phyloP scores from a whole-genome alignment of 1,139 yeast genomes.

The Taiozyma sp. region DNA sequence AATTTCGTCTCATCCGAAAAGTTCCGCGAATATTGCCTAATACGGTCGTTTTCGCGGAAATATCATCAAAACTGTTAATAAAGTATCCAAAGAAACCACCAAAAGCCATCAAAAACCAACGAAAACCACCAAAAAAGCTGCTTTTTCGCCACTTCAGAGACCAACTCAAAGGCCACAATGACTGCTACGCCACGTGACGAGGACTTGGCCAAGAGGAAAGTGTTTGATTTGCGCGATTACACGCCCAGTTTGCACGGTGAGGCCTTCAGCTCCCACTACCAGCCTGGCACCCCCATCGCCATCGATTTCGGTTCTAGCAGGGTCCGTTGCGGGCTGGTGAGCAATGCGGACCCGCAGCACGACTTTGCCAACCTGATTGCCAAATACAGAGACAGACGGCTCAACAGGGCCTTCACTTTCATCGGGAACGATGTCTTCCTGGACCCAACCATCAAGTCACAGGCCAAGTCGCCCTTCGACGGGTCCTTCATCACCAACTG shows the following conservation, averaged over 20 bases:
- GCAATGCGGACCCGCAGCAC: slow-evolving; percentile 49
- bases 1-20: too few relatives aligned
- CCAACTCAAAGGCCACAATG: background rate
- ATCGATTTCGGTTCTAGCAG: slow-evolving; percentile 72
- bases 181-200: slow-evolving; percentile 15
- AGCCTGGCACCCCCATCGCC: slow-evolving; percentile 66
- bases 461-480: slow-evolving; percentile 79
- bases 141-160: background rate
- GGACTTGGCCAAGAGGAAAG: slow-evolving; percentile 5
- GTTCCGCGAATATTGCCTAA: too few relatives aligned
- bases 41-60: background rate
- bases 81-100: background rate
- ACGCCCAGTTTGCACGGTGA: slow-evolving; percentile 31
- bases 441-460: slow-evolving; percentile 65
- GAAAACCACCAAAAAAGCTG: background rate
- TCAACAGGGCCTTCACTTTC: slow-evolving; percentile 58
- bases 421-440: slow-evolving; percentile 80
- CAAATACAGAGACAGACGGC: slow-evolving; percentile 72
- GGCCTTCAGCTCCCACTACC: slow-evolving; percentile 50
- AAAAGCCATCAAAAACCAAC: background rate
- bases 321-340: slow-evolving; percentile 70
- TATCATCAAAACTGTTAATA: too few relatives aligned
- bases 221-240: slow-evolving; percentile 19
- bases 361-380: slow-evolving; percentile 69
- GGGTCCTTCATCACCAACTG: slow-evolving; percentile 86